These are phyloP conservation scores for Bisporella sp. DNA, from an alignment of 2,329 filamentous ascomycete genomes.

Conservation along the genomic window DNA sequence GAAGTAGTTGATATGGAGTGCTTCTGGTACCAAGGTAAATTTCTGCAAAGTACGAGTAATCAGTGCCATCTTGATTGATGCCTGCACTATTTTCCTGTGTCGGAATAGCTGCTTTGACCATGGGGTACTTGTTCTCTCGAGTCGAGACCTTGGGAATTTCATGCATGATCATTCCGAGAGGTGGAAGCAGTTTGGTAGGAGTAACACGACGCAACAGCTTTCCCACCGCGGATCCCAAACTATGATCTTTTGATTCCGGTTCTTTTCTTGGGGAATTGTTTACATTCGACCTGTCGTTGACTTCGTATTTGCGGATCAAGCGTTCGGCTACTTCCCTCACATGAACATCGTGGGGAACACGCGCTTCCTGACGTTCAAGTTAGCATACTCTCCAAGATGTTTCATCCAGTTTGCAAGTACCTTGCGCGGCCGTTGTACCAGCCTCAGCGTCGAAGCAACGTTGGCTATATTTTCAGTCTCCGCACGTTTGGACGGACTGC, in stretches of 20 bases:
- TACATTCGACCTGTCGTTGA: not conserved
- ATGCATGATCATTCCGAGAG: not conserved
- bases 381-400: too few species aligned
- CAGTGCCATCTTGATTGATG: constrained; percentile 56
- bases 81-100: constrained; percentile 42
- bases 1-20: constrained; percentile 51
- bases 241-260: not conserved
- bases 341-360: not conserved
- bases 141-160: constrained; percentile 7
- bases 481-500: not conserved
- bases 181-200: not conserved
- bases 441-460: not conserved
- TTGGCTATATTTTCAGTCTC: constrained; percentile 6
- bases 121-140: constrained; percentile 17
- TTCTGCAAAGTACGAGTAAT: constrained; percentile 59
- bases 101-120: constrained; percentile 29
- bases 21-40: constrained; percentile 47
- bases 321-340: not conserved
- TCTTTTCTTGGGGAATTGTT: not conserved
- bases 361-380: too few species aligned
- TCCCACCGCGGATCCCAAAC: not conserved
- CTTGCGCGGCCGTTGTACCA: not conserved
- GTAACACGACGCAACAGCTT: not conserved
- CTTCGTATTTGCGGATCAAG: not conserved
- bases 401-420: not conserved